Evolutionary conservation across 2,329 filamentous ascomycete species (phyloP).

Genomic region (Colletotrichum godetiae): DNA sequence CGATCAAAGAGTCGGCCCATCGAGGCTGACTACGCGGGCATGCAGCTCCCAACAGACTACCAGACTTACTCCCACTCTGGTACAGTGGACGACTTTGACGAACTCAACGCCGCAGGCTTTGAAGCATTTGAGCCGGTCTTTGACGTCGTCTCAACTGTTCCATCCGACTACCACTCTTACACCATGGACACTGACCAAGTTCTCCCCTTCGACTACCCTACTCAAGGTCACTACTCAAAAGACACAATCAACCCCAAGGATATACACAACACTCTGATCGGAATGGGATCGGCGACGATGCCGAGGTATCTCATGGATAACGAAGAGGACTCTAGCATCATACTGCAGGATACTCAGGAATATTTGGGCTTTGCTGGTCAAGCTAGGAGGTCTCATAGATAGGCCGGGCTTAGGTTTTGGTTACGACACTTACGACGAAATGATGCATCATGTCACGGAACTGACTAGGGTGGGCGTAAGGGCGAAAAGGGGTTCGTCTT

Average conservation of each 20-base stretch:
- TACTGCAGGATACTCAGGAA: slow-evolving; percentile 32
- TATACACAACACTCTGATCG: slow-evolving; percentile 29
- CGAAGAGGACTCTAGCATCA: slow-evolving; percentile 24
- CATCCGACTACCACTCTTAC: slow-evolving; percentile 32
- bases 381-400: slow-evolving; percentile 16
- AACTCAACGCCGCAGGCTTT: slow-evolving; percentile 17
- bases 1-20: background rate
- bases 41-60: slow-evolving; percentile 22
- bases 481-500: background rate
- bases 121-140: slow-evolving; percentile 31
- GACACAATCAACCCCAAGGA: slow-evolving; percentile 33
- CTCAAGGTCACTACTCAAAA: slow-evolving; percentile 24
- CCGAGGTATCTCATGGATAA: slow-evolving; percentile 26
- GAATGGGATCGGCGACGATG: slow-evolving; percentile 22
- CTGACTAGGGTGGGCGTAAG: background rate
- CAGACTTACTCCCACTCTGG: slow-evolving; percentile 19
- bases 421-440: background rate
- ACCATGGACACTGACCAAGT: slow-evolving; percentile 30
- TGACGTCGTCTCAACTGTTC: slow-evolving; percentile 29
- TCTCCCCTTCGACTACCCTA: slow-evolving; percentile 18
- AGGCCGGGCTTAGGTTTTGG: background rate
- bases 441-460: background rate
- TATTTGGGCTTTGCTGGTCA: slow-evolving; percentile 22
- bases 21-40: slow-evolving; percentile 10
- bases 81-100: slow-evolving; percentile 26